Evolutionary conservation across 345 rosid species (phyloP), one percentile per base, ranked within the genome.

Genomic region (Clarkia xantiana): DNA sequence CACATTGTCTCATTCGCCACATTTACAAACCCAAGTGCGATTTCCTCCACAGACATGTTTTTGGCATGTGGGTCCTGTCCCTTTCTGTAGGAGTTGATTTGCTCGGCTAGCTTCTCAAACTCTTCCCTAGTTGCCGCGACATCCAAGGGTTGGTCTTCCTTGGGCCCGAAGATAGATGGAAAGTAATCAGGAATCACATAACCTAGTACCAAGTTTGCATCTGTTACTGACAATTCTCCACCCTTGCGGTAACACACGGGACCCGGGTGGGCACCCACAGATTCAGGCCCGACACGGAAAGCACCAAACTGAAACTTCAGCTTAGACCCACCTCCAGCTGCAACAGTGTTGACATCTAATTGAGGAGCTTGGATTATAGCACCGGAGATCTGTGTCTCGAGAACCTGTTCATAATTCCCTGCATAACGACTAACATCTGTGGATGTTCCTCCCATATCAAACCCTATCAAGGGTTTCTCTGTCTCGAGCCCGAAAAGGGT

Each of bases 1-100:
- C 96, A 91, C 96, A 91, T 91, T 18, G 98, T 81, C 79, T 91
- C 98, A 51, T 91, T 86, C 49, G 96, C 94, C 66, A 91, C 98
- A 66, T 79, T 71, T 14, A 86, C 80, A 74, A 91, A 91, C 4
- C 96, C 98, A 58, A 83, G 69, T 1, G 96, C 96, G 58, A 79
- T 79, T 55, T 83, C 89, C 73, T 86, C 98, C 54, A 86, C 75
- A 0, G 81, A 64, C 98, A 86, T 83, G 67, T 81, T 94, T 49
- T 69, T 86, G 11, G 78, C 62, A 40, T 68, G 68, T 66, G 79
- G 62, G 59, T 86, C 94, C 39, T 86, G 96, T 68, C 77, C 76
- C 77, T 70, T 76, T 50, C 94, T 74, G 40, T 83, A 91, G 29
- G 77, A 62, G 57, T 91, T 91, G 53, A 91, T 79, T 60, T 84